Base-by-base conservation (phyloP, 2,329 filamentous ascomycete species). In the Monosporascus ibericus region DNA sequence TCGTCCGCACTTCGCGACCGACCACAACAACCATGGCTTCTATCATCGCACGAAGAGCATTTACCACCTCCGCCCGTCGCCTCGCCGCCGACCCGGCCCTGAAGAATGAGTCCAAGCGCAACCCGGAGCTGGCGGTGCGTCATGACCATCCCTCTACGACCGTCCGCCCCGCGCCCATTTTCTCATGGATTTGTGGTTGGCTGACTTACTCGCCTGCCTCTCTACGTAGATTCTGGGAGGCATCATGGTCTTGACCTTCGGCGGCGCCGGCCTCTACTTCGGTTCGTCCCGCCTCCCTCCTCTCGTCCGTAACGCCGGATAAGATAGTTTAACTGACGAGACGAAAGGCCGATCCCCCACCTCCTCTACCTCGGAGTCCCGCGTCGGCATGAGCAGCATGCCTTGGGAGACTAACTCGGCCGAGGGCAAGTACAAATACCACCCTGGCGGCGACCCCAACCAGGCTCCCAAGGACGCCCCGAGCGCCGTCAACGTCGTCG, bases 401-500 rank as follows among this genome's bases (percentile, higher is more conserved):
- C 92, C 94, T 58, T 99, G 94, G 94, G 87, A 99, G 74, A 81
- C 81, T 55, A 83, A 81, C 55, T 72, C 77, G 57, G 65, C 73
- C 60, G 76, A 78, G 63, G 84, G 85, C 69, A 88, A 90, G 73
- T 84, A 85, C 80, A 80, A 85, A 72, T 90, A 90, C 76, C 84
- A 90, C 78, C 92, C 92, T 54, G 88, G 90, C 65, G 94, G 92
- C 65, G 90, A 97, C 75, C 74, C 80, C 68, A 85, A 68, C 73
- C 79, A 85, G 68, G 75, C 82, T 57, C 87, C 88, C 70, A 90
- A 87, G 78, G 90, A 96, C 67, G 94, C 94, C 56, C 94, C 94
- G 61, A 95, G 90, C 72, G 94, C 94, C 58, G 77, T 99, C 75
- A 96, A 99, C 81, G 88, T 88, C 60, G 92, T 96, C 64, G 86